A percentile compares a stretch with the other conserved stretches of the same genome.
phyloP scores from a whole-genome alignment of 352 stramenopile species.

The Globisporangium recalcitrans region DNA sequence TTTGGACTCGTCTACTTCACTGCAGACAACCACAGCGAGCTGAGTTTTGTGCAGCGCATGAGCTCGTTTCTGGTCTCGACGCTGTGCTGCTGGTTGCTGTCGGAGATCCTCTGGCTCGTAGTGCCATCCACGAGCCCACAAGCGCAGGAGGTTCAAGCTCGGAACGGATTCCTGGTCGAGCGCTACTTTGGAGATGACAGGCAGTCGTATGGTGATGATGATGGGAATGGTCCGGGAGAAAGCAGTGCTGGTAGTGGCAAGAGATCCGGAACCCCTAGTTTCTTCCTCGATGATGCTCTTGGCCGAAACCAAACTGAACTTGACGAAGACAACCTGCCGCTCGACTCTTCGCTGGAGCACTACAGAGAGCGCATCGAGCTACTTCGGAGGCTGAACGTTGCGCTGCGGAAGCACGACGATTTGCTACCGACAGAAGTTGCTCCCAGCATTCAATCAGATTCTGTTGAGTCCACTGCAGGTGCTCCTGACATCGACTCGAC shows the following conservation, averaged over 20 bases:
- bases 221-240: slow-evolving; percentile 5
- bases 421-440: not conserved
- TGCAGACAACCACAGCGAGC: slow-evolving; percentile 20
- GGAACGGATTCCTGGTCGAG: slow-evolving; percentile 38
- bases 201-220: not conserved
- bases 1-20: slow-evolving; percentile 33
- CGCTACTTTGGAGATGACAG: slow-evolving; percentile 38
- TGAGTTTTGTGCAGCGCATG: slow-evolving; percentile 26
- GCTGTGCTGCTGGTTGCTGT: slow-evolving; percentile 24
- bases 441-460: not conserved
- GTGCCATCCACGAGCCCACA: slow-evolving; percentile 24
- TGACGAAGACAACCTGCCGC: not conserved
- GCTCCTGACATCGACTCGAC: not conserved
- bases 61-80: slow-evolving; percentile 33
- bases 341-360: slow-evolving; percentile 18
- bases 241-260: not conserved
- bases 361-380: slow-evolving; percentile 32
- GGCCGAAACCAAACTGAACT: not conserved
- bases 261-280: not conserved
- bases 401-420: slow-evolving; percentile 24
- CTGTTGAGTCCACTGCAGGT: not conserved
- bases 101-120: slow-evolving; percentile 33
- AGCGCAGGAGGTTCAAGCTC: slow-evolving; percentile 21
- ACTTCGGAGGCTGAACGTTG: slow-evolving; percentile 32
- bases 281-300: not conserved